These are phyloP conservation scores for Blastobotrys proliferans DNA, from an alignment of 1,139 yeast species.

Conservation along the genomic window DNA sequence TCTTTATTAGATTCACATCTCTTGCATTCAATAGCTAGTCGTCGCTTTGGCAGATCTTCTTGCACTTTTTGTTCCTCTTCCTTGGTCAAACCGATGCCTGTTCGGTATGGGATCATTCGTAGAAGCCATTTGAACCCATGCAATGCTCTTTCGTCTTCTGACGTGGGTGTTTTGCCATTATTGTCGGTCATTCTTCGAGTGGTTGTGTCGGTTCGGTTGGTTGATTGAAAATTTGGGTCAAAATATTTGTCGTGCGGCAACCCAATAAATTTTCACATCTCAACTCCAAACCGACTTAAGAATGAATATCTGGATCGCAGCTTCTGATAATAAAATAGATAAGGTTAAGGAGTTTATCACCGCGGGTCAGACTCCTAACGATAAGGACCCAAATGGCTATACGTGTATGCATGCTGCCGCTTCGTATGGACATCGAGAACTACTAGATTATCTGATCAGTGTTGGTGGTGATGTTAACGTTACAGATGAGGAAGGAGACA, in stretches of 20 bases:
- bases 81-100: slow-evolving; percentile 62
- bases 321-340: slow-evolving; percentile 72
- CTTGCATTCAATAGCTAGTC: slow-evolving; percentile 51
- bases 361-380: slow-evolving; percentile 57
- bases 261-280: not conserved
- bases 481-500: slow-evolving; percentile 86
- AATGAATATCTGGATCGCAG: slow-evolving; percentile 89
- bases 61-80: slow-evolving; percentile 57
- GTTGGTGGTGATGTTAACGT: slow-evolving; percentile 77
- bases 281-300: not conserved
- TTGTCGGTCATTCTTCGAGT: not conserved
- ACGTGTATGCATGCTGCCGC: slow-evolving; percentile 97
- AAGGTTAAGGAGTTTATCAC: slow-evolving; percentile 55
- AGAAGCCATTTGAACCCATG: slow-evolving; percentile 72
- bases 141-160: slow-evolving; percentile 12
- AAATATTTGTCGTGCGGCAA: not conserved
- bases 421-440: slow-evolving; percentile 75
- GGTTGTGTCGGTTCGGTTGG: not conserved
- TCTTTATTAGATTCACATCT: slow-evolving; percentile 69
- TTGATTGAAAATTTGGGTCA: too few relatives aligned
- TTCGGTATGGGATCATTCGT: slow-evolving; percentile 63
- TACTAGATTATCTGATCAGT: slow-evolving; percentile 55
- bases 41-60: slow-evolving; percentile 43
- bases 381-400: slow-evolving; percentile 87
- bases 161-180: not conserved